A percentile compares a stretch with the other conserved stretches of the same genome.
phyloP scores from a whole-genome alignment of 78 protist species.

The Bigelowiella natans region DNA sequence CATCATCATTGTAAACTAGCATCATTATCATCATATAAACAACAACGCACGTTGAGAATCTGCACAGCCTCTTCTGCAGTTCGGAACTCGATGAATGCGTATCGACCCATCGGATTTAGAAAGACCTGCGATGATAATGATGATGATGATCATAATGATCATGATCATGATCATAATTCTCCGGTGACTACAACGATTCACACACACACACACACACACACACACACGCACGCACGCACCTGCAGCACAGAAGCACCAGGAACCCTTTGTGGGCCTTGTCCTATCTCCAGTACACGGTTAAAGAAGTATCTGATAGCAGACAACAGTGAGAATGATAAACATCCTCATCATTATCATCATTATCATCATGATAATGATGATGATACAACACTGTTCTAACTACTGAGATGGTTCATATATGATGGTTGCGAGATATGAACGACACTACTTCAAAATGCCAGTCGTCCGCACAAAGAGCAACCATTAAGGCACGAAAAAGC shows the following conservation, averaged over 20 bases:
- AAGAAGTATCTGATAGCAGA: background rate
- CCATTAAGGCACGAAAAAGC: too few species aligned
- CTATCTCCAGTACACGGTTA: background rate
- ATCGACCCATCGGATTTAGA: background rate
- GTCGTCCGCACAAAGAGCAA: too few species aligned
- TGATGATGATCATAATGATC: background rate
- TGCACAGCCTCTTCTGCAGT: background rate
- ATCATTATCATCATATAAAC: too few species aligned
- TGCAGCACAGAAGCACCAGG: background rate
- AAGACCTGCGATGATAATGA: background rate
- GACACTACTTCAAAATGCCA: background rate
- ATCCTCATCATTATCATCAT: background rate
- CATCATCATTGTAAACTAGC: too few species aligned
- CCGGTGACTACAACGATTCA: background rate
- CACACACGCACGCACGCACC: background rate
- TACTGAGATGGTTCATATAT: too few species aligned
- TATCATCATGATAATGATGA: background rate
- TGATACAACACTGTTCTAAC: background rate
- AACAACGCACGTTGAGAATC: background rate
- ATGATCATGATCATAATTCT: background rate
- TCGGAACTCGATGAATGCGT: background rate
- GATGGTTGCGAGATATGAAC: too few species aligned
- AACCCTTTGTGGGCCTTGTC: background rate
- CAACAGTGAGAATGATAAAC: background rate
- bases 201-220: background rate